A percentile compares a stretch with the other conserved stretches of the same genome.
phyloP scores from a whole-genome alignment of 805 yeast species.

The Saccharomyces mikatae region DNA sequence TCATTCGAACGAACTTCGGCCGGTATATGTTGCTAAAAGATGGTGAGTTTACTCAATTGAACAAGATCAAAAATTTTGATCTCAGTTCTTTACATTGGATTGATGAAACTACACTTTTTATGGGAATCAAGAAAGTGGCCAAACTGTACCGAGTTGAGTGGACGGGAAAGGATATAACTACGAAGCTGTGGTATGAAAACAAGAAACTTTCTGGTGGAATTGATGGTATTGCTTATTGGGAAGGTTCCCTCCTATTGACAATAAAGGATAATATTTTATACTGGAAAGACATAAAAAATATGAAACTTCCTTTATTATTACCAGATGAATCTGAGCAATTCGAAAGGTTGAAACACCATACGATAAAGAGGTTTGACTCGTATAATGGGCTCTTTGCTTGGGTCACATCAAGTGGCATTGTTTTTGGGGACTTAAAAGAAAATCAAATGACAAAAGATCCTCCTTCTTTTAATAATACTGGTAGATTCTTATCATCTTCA shows the following conservation, averaged over 20 bases:
- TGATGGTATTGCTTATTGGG: conserved; percentile 29
- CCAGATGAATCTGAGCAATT: conserved; percentile 34
- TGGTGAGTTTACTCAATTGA: not conserved
- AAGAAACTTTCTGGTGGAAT: not conserved
- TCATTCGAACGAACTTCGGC: not conserved
- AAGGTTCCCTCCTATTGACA: conserved; percentile 3
- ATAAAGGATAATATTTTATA: conserved; percentile 15
- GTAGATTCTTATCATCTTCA: conserved; percentile 28
- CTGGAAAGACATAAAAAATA: conserved; percentile 13
- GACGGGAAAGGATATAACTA: not conserved
- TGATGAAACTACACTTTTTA: not conserved
- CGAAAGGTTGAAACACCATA: conserved; percentile 29
- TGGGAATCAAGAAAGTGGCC: conserved; percentile 14
- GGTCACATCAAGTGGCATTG: conserved; percentile 41
- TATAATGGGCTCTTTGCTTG: conserved; percentile 35
- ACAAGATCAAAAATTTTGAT: not conserved
- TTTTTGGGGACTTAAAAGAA: conserved; percentile 33
- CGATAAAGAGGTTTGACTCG: conserved; percentile 29
- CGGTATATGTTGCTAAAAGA: not conserved
- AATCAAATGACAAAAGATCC: conserved; percentile 1
- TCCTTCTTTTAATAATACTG: conserved; percentile 10
- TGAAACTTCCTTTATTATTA: conserved; percentile 12
- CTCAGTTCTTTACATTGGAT: not conserved
- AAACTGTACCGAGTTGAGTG: not conserved
- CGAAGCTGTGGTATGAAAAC: not conserved